Conservation (phyloP, 345 rosid species). For the Ricinus communis region DNA sequence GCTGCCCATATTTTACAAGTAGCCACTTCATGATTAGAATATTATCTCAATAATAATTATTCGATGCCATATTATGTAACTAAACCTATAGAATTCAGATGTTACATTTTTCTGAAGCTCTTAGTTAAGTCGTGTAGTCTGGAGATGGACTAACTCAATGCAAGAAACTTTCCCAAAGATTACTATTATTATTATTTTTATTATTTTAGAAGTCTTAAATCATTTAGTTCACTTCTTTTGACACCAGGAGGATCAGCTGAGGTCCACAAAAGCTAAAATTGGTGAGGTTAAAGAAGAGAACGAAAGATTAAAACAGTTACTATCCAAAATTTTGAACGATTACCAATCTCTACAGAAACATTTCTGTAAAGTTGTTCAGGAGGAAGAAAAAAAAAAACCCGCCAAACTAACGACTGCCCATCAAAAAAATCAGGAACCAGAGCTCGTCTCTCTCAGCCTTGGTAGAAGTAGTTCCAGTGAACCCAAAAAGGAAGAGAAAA, state of each 20-base stretch:
- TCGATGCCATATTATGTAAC: no score
- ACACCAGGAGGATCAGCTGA: conserved; percentile 35
- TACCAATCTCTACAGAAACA: conserved; percentile 57
- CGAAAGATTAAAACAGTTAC: conserved; percentile 49
- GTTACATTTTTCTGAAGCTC: no score
- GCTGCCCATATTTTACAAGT: no score
- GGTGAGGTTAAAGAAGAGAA: conserved; percentile 71
- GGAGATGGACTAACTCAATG: no score
- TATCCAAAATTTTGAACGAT: conserved; percentile 57
- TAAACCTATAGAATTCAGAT: no score
- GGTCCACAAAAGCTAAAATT: conserved; percentile 65
- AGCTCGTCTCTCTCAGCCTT: conserved; percentile 69
- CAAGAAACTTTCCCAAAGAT: no score
- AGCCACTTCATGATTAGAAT: no score
- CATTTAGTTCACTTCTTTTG: no score
- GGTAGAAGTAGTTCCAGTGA: conserved; percentile 47
- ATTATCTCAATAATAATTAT: no score
- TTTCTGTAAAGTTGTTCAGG: conserved; percentile 50
- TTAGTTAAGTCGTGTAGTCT: no score
- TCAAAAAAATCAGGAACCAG: conserved; percentile 33
- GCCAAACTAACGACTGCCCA: conserved; percentile 13
- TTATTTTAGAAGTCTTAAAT: no score
- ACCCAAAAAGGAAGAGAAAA: conserved; percentile 39
- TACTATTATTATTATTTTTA: no score
- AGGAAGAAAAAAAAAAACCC: conserved; percentile 30